Base-by-base conservation (phyloP, 2,329 filamentous ascomycete species). In the Penicillium sp. region DNA sequence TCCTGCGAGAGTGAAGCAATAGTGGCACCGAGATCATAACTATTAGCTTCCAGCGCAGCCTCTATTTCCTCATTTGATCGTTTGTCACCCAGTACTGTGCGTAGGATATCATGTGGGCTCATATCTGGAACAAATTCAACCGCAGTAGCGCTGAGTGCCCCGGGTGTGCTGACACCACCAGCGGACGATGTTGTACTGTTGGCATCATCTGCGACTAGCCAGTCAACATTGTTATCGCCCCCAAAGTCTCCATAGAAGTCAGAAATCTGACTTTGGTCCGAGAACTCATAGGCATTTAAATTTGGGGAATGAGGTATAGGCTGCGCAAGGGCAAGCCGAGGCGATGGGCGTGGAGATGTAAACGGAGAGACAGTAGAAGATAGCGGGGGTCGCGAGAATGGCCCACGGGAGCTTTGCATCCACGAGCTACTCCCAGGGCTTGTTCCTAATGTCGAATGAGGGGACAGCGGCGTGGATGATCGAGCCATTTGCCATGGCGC, bases 21-120 rank as follows among this genome's bases (percentile, higher is more conserved):
- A 2, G 94, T 96, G 44, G 93, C 90, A 64, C 91, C 95, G 25
- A 99, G 82, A 69, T 99, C 94, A 70, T 97, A 99, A 54, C 89
- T 89, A 71, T 97, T 93, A 55, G 86, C 82, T 62, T 93, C 90
- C 44, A 99, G 82, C 5, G 93, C 90, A n/a, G 86, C 83, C 71
- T 97, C 92, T 45, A 99, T 93, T 73, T 99, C 94, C 49, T 97
- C 92, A 67, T 97, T 93, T 2, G 90, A 88, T 68, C 89, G 88
- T 52, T 90, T 87, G 65, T 94, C 91, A 45, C 93, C 91, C 26
- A 99, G 81, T 38, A 99, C 95, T 6, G 93, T 97, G 59, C 94
- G 89, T 53, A 99, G 82, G 84, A 99, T 97, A 71, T 99, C 94
- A 75, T 97, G 96, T 0, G 94, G 93, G 56, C 90, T 95, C 93